Conservation (phyloP, 371 early-diverging fungal species). For the Actinomortierella ambigua region DNA sequence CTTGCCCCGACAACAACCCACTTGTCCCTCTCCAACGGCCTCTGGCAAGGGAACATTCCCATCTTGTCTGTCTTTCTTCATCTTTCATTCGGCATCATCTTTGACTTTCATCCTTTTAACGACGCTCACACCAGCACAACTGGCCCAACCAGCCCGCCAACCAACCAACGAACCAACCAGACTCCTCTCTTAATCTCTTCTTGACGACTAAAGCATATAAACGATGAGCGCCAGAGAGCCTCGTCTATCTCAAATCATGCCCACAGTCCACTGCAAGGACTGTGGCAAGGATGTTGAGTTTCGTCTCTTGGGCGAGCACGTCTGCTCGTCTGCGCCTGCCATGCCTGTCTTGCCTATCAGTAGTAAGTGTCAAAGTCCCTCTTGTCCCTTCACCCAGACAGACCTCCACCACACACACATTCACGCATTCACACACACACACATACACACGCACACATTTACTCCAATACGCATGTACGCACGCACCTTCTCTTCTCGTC, state of each 20-base stretch:
- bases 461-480: no score
- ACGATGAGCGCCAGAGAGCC: constrained; percentile 34
- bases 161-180: not conserved
- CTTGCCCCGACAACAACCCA: constrained; percentile 7
- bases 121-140: not conserved
- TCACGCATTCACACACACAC: no score
- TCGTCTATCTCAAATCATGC: constrained; percentile 66
- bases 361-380: constrained; percentile 16
- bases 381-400: not conserved
- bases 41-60: not conserved
- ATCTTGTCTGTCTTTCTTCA: not conserved
- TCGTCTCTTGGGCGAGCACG: constrained; percentile 60
- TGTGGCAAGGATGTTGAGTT: constrained; percentile 67
- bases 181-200: not conserved
- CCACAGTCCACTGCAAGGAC: constrained; percentile 66
- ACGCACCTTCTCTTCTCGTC: not conserved
- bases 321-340: constrained; percentile 61
- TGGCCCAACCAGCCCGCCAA: no score
- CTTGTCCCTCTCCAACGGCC: not conserved
- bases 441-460: no score
- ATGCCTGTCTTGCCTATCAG: constrained; percentile 58
- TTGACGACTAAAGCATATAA: not conserved
- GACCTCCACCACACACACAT: no score
- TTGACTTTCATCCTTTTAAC: not conserved
- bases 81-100: not conserved